Evolutionary conservation across 768 basidiomycete species (phyloP).

Genomic region (Boletus subparvulus): DNA sequence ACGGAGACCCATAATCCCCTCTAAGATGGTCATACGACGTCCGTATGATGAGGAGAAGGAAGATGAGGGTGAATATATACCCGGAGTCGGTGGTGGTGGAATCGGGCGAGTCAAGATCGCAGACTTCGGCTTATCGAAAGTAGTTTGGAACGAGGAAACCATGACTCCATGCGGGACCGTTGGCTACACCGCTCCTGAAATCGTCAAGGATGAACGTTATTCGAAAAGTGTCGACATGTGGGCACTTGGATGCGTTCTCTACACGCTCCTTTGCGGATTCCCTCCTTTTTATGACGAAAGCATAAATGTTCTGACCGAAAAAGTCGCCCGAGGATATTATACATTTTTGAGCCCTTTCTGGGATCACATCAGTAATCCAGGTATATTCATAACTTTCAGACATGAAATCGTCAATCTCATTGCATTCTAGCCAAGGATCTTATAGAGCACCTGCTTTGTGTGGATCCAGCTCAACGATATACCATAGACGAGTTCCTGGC

Average conservation of each 20-base stretch:
- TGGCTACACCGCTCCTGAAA: constrained; percentile 98
- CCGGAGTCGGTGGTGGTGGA: constrained; percentile 91
- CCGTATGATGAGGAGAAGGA: constrained; percentile 98
- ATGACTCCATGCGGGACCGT: constrained; percentile 99
- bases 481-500: constrained; percentile 97
- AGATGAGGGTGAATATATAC: constrained; percentile 95
- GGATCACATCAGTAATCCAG: constrained; percentile 87
- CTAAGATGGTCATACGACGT: constrained; percentile 66
- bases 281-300: constrained; percentile 99
- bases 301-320: constrained; percentile 96
- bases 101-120: constrained; percentile 99
- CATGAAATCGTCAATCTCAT: constrained; percentile 9
- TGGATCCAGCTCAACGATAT: constrained; percentile 92
- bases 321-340: constrained; percentile 95
- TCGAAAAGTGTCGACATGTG: constrained; percentile 99
- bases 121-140: constrained; percentile 95
- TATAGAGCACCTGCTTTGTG: constrained; percentile 91
- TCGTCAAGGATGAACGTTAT: constrained; percentile 97
- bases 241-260: constrained; percentile 98
- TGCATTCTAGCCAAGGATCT: constrained; percentile 79
- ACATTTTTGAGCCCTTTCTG: constrained; percentile 99
- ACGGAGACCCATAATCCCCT: constrained; percentile 87
- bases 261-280: constrained; percentile 96
- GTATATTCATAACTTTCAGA: constrained; percentile 40
- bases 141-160: constrained; percentile 98